These are phyloP conservation scores for Dendrostoma leiphaemia DNA, from an alignment of 2,329 filamentous ascomycete species.

Conservation along the genomic window DNA sequence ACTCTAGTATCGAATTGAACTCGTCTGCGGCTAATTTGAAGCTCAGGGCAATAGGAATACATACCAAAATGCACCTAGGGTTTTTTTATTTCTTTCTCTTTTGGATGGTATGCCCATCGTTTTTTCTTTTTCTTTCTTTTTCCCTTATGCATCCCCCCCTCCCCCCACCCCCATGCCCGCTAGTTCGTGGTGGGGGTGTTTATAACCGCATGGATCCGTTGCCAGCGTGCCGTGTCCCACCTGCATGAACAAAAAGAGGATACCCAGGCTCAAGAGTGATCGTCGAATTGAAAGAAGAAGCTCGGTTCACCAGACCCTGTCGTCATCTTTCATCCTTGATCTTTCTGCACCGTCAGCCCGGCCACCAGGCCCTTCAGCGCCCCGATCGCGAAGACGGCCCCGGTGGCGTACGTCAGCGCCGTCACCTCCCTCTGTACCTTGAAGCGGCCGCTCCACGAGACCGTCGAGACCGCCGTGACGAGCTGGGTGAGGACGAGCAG, in stretches of 20 bases:
- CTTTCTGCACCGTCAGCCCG: not conserved
- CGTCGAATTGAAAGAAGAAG: not conserved
- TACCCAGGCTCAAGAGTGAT: not conserved
- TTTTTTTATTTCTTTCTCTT: not conserved
- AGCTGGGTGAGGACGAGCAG: slow-evolving; percentile 14
- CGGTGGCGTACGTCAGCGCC: not conserved
- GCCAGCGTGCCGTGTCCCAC: not conserved
- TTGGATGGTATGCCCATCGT: not conserved
- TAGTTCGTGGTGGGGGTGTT: not conserved
- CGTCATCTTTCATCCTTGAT: not conserved
- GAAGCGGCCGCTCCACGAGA: slow-evolving; percentile 3
- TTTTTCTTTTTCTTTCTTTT: not conserved
- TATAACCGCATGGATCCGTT: no score
- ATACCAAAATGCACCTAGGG: not conserved
- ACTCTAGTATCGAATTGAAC: slow-evolving; percentile 29
- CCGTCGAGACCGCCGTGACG: slow-evolving; percentile 8
- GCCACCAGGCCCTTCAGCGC: not conserved
- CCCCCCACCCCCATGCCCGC: not conserved
- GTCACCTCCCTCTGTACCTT: slow-evolving; percentile 5
- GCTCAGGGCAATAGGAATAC: not conserved
- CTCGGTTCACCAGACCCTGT: no score
- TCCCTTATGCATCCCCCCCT: not conserved
- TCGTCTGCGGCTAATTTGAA: not conserved
- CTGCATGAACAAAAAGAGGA: not conserved
- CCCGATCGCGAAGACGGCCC: not conserved